Evolutionary conservation across 495 filamentous ascomycete genomes (phyloP).

Genomic region (Thozetella sp.): DNA sequence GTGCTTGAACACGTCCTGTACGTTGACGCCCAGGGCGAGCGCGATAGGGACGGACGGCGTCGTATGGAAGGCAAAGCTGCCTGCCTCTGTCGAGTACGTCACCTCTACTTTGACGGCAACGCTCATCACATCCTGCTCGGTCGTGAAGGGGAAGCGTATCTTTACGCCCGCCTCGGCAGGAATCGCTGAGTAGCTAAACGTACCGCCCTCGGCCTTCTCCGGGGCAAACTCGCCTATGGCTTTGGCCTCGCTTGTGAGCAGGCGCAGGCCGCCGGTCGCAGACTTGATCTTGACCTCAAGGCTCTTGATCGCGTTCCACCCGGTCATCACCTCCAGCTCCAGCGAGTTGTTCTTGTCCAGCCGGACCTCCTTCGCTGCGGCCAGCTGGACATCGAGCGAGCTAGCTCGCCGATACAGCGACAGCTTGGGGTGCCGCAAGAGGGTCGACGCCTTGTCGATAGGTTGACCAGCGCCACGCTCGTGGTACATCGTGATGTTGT

Average conservation of each 20-base stretch:
- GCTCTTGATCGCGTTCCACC: conserved; percentile 72
- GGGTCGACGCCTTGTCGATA: conserved; percentile 39
- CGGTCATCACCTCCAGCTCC: conserved; percentile 72
- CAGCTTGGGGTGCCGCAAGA: conserved; percentile 43
- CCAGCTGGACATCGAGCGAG: conserved; percentile 46
- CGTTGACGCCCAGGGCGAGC: conserved; percentile 89
- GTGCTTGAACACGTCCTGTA: conserved; percentile 93
- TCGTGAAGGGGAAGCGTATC: conserved; percentile 78
- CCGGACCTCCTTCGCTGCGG: conserved; percentile 60
- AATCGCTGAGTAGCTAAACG: conserved; percentile 65
- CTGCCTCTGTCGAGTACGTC: conserved; percentile 72
- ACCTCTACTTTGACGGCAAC: conserved; percentile 79
- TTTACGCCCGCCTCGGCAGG: conserved; percentile 45
- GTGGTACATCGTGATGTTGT: conserved; percentile 70
- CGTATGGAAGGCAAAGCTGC: conserved; percentile 70
- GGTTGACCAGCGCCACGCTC: conserved; percentile 46
- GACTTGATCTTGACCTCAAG: conserved; percentile 75
- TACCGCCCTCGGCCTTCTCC: conserved; percentile 64
- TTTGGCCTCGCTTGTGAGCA: conserved; percentile 73
- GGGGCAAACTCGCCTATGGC: conserved; percentile 57
- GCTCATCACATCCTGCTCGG: conserved; percentile 75
- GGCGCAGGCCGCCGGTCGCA: conserved; percentile 83
- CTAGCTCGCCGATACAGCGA: conserved; percentile 48
- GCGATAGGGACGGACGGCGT: conserved; percentile 65
- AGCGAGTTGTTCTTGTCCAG: conserved; percentile 76